phyloP scores from a whole-genome alignment of 78 protist genomes.

The Paratrimastix pyriformis region DNA sequence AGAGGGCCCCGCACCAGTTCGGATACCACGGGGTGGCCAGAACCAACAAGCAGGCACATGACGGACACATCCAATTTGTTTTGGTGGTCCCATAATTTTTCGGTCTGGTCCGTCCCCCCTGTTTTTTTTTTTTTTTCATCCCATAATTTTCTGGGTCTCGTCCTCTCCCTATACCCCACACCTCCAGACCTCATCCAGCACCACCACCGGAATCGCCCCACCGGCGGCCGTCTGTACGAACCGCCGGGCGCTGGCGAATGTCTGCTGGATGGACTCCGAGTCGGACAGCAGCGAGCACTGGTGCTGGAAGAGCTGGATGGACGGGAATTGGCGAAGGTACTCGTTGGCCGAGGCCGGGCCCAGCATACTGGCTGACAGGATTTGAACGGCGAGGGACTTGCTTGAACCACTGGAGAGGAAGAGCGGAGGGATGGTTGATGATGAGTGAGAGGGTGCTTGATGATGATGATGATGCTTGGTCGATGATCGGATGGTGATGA shows the following conservation, averaged over 20 bases:
- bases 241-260: conserved; percentile 18
- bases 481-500: too few relatives aligned
- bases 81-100: too few relatives aligned
- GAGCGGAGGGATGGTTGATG: conserved; percentile 17
- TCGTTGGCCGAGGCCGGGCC: too few relatives aligned
- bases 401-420: conserved; percentile 22
- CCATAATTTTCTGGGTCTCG: background rate
- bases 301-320: conserved; percentile 18
- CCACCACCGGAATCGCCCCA: conserved; percentile 19
- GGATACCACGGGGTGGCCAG: too few relatives aligned
- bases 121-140: too few relatives aligned
- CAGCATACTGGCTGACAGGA: too few relatives aligned
- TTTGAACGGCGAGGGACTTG: conserved; percentile 62
- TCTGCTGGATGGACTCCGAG: conserved; percentile 32
- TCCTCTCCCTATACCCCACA: background rate
- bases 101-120: too few relatives aligned
- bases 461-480: too few relatives aligned
- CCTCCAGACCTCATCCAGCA: conserved; percentile 43
- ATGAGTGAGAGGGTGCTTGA: conserved; percentile 48
- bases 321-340: too few relatives aligned
- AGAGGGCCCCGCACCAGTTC: too few relatives aligned
- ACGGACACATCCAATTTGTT: too few relatives aligned
- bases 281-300: conserved; percentile 43
- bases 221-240: background rate
- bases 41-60: too few relatives aligned